Conservation (phyloP, 1,284 basidiomycete species). For the Cerioporus squamosus region DNA sequence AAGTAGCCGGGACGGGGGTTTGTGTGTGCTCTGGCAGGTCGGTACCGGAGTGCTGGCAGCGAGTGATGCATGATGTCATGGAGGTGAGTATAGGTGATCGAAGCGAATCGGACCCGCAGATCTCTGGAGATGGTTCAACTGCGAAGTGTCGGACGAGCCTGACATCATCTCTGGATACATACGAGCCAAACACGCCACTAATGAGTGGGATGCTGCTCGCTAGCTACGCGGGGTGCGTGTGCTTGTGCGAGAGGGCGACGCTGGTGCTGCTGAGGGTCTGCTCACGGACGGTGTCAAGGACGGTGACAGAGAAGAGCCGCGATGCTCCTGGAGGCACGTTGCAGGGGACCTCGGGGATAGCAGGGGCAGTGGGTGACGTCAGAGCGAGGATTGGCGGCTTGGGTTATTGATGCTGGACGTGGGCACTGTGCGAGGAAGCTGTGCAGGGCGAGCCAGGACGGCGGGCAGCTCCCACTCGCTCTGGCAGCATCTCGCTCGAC, state of each 20-base stretch:
- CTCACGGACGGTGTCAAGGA: too few species aligned
- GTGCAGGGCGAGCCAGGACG: too few species aligned
- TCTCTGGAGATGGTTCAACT: slow-evolving; percentile 17
- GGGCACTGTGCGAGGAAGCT: too few species aligned
- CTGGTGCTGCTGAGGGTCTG: too few species aligned
- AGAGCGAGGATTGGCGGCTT: slow-evolving; percentile 17
- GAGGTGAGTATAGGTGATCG: slow-evolving; percentile 21
- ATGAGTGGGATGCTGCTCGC: not conserved
- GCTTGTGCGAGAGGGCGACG: too few species aligned
- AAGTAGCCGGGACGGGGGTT: slow-evolving; percentile 15
- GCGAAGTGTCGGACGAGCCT: not conserved
- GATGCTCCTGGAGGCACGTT: too few species aligned
- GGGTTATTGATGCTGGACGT: slow-evolving; percentile 14
- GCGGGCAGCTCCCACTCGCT: too few species aligned
- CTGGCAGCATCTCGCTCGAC: not conserved
- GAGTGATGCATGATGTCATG: slow-evolving; percentile 21
- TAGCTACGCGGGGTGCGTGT: not conserved
- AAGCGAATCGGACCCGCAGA: slow-evolving; percentile 7
- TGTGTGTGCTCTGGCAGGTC: slow-evolving; percentile 6
- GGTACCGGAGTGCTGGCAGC: slow-evolving; percentile 9
- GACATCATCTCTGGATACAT: slow-evolving; percentile 22
- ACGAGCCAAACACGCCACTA: slow-evolving; percentile 8
- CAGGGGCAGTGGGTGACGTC: slow-evolving; percentile 16
- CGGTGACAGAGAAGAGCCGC: too few species aligned
- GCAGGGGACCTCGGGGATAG: slow-evolving; percentile 2